Evolutionary conservation across 257 asterid species (phyloP).

Genomic region (Ilex asprella): DNA sequence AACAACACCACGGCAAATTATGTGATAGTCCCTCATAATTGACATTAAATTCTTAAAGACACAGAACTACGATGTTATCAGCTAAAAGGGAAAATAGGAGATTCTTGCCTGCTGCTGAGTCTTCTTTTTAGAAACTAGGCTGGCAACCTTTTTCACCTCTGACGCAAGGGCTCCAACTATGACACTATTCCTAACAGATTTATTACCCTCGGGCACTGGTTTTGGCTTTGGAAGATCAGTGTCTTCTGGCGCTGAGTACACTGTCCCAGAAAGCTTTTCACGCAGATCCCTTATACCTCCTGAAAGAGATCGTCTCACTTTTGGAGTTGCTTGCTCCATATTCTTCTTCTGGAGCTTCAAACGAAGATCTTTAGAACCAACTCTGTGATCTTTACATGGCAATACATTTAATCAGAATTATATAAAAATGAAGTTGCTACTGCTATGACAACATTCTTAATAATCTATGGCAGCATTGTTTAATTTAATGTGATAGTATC

Average conservation of each 20-base stretch:
- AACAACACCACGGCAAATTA: neutral
- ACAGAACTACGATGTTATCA: neutral
- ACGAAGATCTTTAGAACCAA: slow-evolving; percentile 83
- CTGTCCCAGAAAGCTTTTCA: slow-evolving; percentile 86
- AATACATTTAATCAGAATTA: slow-evolving; percentile 5
- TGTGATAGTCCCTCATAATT: neutral
- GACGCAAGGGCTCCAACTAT: slow-evolving; percentile 46
- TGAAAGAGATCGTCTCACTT: slow-evolving; percentile 44
- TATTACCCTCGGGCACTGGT: slow-evolving; percentile 52
- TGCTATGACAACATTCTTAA: neutral
- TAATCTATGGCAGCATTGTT: neutral
- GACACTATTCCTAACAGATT: slow-evolving; percentile 54
- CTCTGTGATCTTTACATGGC: slow-evolving; percentile 45
- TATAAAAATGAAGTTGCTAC: too few relatives aligned
- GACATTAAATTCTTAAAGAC: neutral
- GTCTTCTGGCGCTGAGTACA: slow-evolving; percentile 43
- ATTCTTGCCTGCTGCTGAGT: slow-evolving; percentile 46
- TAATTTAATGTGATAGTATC: neutral
- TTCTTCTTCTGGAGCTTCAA: slow-evolving; percentile 84
- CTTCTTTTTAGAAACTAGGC: slow-evolving; percentile 48
- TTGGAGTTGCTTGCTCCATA: slow-evolving; percentile 43
- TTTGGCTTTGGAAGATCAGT: slow-evolving; percentile 36
- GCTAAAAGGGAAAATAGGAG: neutral
- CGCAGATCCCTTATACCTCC: slow-evolving; percentile 87
- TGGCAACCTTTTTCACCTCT: slow-evolving; percentile 35